Conservation (phyloP, 2,329 filamentous ascomycete species). For the Claviceps humidiphila region DNA sequence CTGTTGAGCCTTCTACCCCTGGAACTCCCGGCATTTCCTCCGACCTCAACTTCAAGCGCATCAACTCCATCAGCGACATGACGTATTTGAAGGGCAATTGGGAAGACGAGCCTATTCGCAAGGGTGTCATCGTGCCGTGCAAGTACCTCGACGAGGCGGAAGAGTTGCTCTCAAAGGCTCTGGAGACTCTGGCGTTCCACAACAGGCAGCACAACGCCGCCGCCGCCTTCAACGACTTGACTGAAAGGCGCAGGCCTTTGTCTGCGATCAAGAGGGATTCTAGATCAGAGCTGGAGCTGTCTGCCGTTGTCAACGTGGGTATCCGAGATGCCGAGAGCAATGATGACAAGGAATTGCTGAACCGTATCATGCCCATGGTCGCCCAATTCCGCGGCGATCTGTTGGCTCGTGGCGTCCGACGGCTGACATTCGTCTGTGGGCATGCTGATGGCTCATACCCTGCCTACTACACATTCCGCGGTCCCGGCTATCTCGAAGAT, state of each 20-base stretch:
- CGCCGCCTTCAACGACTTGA: constrained; percentile 59
- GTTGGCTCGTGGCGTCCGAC: constrained; percentile 65
- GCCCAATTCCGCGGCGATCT: constrained; percentile 75
- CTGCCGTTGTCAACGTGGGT: constrained; percentile 84
- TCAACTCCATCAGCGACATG: constrained; percentile 95
- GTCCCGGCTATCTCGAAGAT: constrained; percentile 79
- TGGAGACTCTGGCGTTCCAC: constrained; percentile 63
- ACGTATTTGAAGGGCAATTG: constrained; percentile 67
- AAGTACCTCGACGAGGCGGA: constrained; percentile 90
- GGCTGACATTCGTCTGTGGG: constrained; percentile 91
- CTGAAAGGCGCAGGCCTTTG: constrained; percentile 51
- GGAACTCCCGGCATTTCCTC: constrained; percentile 48
- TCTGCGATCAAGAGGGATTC: constrained; percentile 13
- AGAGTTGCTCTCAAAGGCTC: constrained; percentile 68
- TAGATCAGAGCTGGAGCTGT: constrained; percentile 60
- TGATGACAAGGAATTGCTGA: constrained; percentile 68
- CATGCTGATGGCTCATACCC: constrained; percentile 90
- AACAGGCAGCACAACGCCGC: constrained; percentile 36
- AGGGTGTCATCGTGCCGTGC: constrained; percentile 89
- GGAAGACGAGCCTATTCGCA: constrained; percentile 65
- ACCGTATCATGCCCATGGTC: constrained; percentile 63
- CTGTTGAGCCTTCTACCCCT: constrained; percentile 73
- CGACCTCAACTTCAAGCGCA: constrained; percentile 58
- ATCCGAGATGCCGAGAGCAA: constrained; percentile 76
- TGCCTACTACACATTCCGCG: constrained; percentile 96